Conservation (phyloP, 768 basidiomycete species). For the Galerina sulciceps region DNA sequence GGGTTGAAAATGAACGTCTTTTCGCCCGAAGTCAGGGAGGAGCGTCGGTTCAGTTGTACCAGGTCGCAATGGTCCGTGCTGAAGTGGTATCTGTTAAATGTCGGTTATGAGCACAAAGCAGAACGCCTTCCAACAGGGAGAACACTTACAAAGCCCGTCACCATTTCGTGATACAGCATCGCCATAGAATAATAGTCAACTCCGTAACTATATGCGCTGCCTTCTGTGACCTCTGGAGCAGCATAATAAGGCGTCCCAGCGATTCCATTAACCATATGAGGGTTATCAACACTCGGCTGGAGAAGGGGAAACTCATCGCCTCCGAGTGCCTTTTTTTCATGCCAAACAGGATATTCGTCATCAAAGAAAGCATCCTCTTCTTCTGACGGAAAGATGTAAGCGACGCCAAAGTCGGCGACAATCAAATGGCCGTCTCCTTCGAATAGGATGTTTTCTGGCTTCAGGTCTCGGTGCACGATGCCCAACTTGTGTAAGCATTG, state of each 20-base stretch:
- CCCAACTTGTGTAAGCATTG: conserved; percentile 20
- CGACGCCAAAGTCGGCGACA: conserved; percentile 47
- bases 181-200: conserved; percentile 27
- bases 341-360: conserved; percentile 23
- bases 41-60: conserved; percentile 1
- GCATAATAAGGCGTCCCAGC: conserved; percentile 96
- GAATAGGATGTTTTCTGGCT: conserved; percentile 95
- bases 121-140: neutral
- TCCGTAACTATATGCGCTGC: conserved; percentile 62
- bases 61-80: neutral
- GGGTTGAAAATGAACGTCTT: conserved; percentile 20
- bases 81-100: conserved; percentile 7
- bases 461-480: conserved; percentile 95
- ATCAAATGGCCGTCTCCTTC: conserved; percentile 19
- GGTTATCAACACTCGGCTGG: conserved; percentile 22
- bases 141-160: conserved; percentile 22
- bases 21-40: conserved; percentile 13
- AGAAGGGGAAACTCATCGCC: conserved; percentile 23
- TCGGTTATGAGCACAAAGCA: neutral
- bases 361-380: conserved; percentile 18
- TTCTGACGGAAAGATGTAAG: conserved; percentile 74
- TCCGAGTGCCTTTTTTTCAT: conserved; percentile 5
- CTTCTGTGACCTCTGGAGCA: conserved; percentile 91
- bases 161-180: conserved; percentile 24
- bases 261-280: conserved; percentile 17